A percentile compares a stretch with the other conserved stretches of the same genome.
Evolutionary conservation across 768 basidiomycete genomes (phyloP).

Genomic region (Tulasnella sp.): DNA sequence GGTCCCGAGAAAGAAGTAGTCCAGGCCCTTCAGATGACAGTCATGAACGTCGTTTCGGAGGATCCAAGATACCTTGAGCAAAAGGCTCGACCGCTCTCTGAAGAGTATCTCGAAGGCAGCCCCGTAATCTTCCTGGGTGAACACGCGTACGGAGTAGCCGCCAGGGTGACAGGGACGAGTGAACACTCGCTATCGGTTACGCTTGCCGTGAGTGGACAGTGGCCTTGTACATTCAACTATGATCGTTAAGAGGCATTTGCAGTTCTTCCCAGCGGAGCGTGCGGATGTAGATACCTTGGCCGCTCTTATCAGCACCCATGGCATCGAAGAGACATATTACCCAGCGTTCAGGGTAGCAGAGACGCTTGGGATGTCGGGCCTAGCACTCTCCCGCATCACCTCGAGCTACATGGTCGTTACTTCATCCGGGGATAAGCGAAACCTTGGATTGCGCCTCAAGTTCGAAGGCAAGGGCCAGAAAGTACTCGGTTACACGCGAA

Average conservation of each 20-base stretch:
- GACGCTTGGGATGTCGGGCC: conserved; percentile 57
- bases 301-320: conserved; percentile 39
- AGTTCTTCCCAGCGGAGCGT: conserved; percentile 85
- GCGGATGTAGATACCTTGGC: conserved; percentile 72
- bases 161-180: conserved; percentile 67
- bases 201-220: conserved; percentile 51
- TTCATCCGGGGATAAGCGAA: conserved; percentile 65
- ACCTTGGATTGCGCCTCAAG: conserved; percentile 89
- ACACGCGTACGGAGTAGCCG: conserved; percentile 91
- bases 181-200: conserved; percentile 65
- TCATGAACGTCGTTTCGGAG: conserved; percentile 70
- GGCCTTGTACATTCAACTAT: not conserved
- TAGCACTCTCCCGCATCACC: conserved; percentile 80
- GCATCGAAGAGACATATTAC: conserved; percentile 45
- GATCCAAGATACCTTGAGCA: conserved; percentile 81
- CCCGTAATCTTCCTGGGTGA: conserved; percentile 95
- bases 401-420: conserved; percentile 86
- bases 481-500: conserved; percentile 84
- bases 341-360: conserved; percentile 73
- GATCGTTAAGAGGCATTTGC: not conserved
- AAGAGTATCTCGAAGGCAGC: conserved; percentile 83
- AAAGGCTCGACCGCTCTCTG: conserved; percentile 64
- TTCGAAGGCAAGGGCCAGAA: conserved; percentile 91
- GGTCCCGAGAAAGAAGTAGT: conserved; percentile 68
- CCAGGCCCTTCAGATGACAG: conserved; percentile 76